These are phyloP conservation scores for Mortierella polycephala DNA, from an alignment of 371 early-diverging fungal genomes.

Conservation along the genomic window DNA sequence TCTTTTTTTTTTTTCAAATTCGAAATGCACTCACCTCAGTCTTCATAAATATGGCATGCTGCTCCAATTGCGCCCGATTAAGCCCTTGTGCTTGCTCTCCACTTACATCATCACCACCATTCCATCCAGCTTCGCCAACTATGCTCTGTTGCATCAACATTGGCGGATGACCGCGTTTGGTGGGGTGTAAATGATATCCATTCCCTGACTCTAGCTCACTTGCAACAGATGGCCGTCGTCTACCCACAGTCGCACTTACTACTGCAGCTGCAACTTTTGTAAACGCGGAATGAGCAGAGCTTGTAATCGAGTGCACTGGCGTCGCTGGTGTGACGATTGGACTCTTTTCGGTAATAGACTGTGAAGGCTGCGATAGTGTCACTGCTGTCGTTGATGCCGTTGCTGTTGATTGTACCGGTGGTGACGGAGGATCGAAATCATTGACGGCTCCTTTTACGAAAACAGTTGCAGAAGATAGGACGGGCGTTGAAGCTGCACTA, in stretches of 20 bases:
- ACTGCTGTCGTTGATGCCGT: neutral
- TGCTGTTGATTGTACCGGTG: neutral
- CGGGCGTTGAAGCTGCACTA: too few relatives aligned
- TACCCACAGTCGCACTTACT: constrained; percentile 33
- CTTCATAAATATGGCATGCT: constrained; percentile 19
- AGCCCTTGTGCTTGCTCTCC: neutral
- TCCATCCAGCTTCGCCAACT: neutral
- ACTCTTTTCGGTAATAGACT: neutral
- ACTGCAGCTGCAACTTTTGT: constrained; percentile 40
- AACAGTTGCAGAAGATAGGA: too few relatives aligned
- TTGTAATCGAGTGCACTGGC: neutral
- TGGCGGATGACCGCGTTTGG: neutral
- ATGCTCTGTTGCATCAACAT: neutral
- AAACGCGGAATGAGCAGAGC: constrained; percentile 22
- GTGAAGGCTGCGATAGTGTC: neutral
- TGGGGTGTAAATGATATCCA: neutral
- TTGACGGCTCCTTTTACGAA: too few relatives aligned
- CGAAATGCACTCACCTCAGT: constrained; percentile 12
- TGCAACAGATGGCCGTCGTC: constrained; percentile 20
- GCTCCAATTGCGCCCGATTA: constrained; percentile 15
- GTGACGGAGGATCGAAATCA: neutral
- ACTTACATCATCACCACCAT: neutral
- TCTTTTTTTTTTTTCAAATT: neutral
- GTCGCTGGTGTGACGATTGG: neutral
- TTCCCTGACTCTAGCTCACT: constrained; percentile 3